phyloP scores from a whole-genome alignment of 768 basidiomycete species.

The Amanita subjunquillea region DNA sequence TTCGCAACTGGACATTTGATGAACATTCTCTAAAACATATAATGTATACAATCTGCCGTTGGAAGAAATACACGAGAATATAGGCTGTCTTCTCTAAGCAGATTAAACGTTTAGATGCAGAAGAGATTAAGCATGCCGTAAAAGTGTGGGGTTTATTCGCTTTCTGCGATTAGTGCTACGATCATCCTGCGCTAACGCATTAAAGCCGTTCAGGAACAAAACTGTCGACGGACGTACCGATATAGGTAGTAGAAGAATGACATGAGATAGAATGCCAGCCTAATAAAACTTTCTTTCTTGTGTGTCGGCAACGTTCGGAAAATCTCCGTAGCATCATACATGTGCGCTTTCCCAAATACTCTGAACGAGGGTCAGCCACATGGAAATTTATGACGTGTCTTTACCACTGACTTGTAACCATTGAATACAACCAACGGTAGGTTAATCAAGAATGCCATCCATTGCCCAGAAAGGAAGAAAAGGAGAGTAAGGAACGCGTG shows the following conservation, averaged over 20 bases:
- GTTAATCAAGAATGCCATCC: conserved; percentile 87
- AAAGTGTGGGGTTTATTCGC: conserved; percentile 31
- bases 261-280: conserved; percentile 87
- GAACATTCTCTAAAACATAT: neutral
- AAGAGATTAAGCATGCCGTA: conserved; percentile 1
- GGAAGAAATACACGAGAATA: neutral
- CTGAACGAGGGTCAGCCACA: conserved; percentile 26
- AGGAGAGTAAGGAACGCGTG: conserved; percentile 86
- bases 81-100: neutral
- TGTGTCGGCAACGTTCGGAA: conserved; percentile 89
- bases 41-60: neutral
- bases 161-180: conserved; percentile 75
- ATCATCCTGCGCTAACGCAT: conserved; percentile 52
- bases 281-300: conserved; percentile 95
- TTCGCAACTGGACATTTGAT: too few species aligned
- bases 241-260: conserved; percentile 92
- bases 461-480: conserved; percentile 95
- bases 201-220: neutral
- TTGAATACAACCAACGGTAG: conserved; percentile 83
- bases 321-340: conserved; percentile 99
- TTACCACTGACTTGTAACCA: conserved; percentile 74
- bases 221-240: conserved; percentile 38
- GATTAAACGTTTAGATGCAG: neutral
- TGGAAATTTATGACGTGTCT: conserved; percentile 2
- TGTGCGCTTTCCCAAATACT: conserved; percentile 87